Evolutionary conservation across 208 protist species (phyloP), one percentile per base, ranked within the genome.

Genomic region (Blechomonas ayalai): DNA sequence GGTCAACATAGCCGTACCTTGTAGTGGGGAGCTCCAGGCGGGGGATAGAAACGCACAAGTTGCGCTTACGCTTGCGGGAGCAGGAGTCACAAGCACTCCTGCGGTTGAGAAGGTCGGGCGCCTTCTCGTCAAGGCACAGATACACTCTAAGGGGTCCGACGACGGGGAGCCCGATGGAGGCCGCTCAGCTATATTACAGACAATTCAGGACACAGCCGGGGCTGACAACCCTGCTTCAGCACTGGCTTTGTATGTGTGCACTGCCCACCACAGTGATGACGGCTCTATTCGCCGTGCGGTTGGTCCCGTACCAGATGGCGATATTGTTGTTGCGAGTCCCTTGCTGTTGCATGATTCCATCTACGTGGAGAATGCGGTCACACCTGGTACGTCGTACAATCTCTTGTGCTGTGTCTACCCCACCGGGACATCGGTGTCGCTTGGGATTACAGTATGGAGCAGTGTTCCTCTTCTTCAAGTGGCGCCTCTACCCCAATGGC

Each of bases 41-140:
- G 71, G 80, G 1, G 80, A 89, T 36, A 75, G 77, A 49, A 82
- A 80, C 51, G 32, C 68, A 6, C 80, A 89, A 43, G 29, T 82
- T 25, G 34, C 48, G 18, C 36, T 87, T 37, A 20, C 27, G 15
- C 55, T 79, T 50, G 23, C 26, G 6, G 51, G 38, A 9, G 23
- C 15, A 49, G 18, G 8, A 28, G 25, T 10, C 35, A 32, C 43
- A 49, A 39, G 43, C 43, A 49, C 29, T 34, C 43, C 26, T 37
- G 19, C 4, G 4, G 22, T 6, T 28, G 18, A 28, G 16, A 28
- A 8, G 38, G 43, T 36, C 28, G 50, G 32, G 7, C 24, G 34
- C 2, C 32, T 36, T 0, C 22, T 56, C 15, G 50, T 56, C 20
- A 19, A 18, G 4, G 32, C 50, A 8, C 2, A 20, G 4, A 8